phyloP scores from a whole-genome alignment of 495 filamentous ascomycete genomes.

The Astrothelium macrocarpum region DNA sequence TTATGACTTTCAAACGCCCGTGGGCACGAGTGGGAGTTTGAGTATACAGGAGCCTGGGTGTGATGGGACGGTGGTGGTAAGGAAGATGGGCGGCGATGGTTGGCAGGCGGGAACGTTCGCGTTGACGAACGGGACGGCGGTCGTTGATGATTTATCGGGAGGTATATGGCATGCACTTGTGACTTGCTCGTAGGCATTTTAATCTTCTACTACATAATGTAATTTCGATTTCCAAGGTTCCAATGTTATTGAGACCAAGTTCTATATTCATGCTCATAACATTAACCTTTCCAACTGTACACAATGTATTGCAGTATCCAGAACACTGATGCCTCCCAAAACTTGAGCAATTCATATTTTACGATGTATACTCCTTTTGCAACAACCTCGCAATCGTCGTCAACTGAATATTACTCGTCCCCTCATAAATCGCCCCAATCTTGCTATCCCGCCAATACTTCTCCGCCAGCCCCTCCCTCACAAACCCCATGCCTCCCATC shows the following conservation, averaged over 20 bases:
- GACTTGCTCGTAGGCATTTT: background rate
- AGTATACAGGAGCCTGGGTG: slow-evolving; percentile 25
- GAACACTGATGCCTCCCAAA: background rate
- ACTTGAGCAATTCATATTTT: background rate
- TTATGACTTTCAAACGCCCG: slow-evolving; percentile 33
- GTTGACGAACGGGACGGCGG: slow-evolving; percentile 3
- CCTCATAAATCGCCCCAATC: slow-evolving; percentile 98
- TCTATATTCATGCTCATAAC: background rate
- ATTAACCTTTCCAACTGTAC: background rate
- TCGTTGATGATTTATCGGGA: background rate
- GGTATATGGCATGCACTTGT: background rate
- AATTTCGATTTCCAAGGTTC: background rate
- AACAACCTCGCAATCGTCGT: slow-evolving; percentile 89
- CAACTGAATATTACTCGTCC: slow-evolving; percentile 76
- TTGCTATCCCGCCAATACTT: slow-evolving; percentile 98
- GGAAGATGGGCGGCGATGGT: slow-evolving; percentile 18
- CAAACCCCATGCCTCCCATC: slow-evolving; percentile 99
- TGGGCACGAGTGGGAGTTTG: slow-evolving; percentile 39
- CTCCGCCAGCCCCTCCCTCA: slow-evolving; percentile 91
- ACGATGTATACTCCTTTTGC: slow-evolving; percentile 77
- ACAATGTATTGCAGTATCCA: background rate
- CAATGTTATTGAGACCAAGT: background rate
- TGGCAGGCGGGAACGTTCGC: slow-evolving; percentile 24
- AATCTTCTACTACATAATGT: background rate
- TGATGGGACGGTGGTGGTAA: slow-evolving; percentile 10